Evolutionary conservation across 805 yeast species (phyloP), one percentile per base, ranked within the genome.

Genomic region (Ascoidea rubescens): DNA sequence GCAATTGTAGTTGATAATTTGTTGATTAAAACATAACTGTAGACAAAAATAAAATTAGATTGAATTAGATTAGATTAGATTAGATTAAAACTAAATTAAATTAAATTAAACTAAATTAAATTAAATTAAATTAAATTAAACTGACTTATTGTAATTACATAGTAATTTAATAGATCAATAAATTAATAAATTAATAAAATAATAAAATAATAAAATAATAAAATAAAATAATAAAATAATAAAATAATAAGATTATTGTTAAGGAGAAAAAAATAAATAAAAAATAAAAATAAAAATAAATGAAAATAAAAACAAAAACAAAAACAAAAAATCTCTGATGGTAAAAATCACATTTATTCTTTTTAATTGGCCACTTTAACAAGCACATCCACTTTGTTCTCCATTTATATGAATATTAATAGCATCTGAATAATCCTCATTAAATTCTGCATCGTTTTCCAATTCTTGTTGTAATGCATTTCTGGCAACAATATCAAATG

Each of bases 371-470:
- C 12, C 28, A 31, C 47, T 21, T 59, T 66, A 87, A 67, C 96
- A 88, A 30, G 80, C 81, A 71, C 96, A 89, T 5, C 83, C 78
- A 52, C 82, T 72, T 45, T 75, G 66, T 52, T 89, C 96, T 52
- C 82, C 84, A 63, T 90, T 97, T 60, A 91, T 77, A 64, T 88
- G 93, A 61, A 91, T 91, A 67, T 91, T 91, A 57, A 91, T 91
- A 30, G 98, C 97, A 67, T 91, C 98, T 49, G 93, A 85, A 66
- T 89, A 91, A 67, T 91, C 98, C 62, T 90, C 96, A 59, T 82
- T 83, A 62, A 84, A 89, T 54, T 88, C 96, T 61, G 87, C 87
- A 62, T 87, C 96, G 53, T 67, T 70, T 45, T 67, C 65, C 56
- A 67, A 66, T 65, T 89, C 96, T 68, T 91, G 98, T 66, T 89